Base-by-base conservation (phyloP, 345 rosid genomes). In the Populus pruinosa region DNA sequence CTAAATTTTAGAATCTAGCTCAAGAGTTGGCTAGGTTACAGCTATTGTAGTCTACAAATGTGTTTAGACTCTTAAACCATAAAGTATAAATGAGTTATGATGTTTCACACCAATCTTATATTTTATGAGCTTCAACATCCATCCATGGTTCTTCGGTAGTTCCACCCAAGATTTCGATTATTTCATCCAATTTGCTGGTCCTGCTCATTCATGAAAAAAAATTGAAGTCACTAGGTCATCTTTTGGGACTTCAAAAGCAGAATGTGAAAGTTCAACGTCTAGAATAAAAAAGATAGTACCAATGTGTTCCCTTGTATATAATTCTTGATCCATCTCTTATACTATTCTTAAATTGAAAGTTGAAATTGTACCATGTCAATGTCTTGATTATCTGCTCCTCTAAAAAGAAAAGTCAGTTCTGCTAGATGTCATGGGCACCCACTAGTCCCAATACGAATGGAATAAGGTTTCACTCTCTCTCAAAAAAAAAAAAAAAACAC, bases 361-460 rank as follows among this genome's bases (percentile, higher is more conserved):
- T 35, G 70, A 20, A 39, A 49, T 29, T 44, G 44, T 73, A 66
- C 67, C 49, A 70, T 65, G 74, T 43, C 67, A 33, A 29, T 35
- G 49, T 31, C 78, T 80, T 74, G n/a, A 76, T 49, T 29, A 59
- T 71, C 72, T 79, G 53, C 31, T 72, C 73, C 44, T 25, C 72
- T 31, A 35, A 41, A 18, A 64, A 36, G 55, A 53, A 47, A 29
- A 21, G 39, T 39, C 72, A 72, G 55, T 31, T 69, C 78, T 69
- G 70, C 49, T 78, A 29, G 41, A 73, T 59, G 76, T 69, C 47
- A 81, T 50, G 67, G 72, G 71, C 50, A 6, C 72, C 84, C 82
- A 83, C 82, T 78, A 23, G 65, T 25, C 43, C 70, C 66, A 83
- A 73, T 50, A 43, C 70, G 75, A 71, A 49, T 70, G 77, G 79